Evolutionary conservation across 2,329 filamentous ascomycete species (phyloP).

Genomic region (Exophiala xenobiotica): DNA sequence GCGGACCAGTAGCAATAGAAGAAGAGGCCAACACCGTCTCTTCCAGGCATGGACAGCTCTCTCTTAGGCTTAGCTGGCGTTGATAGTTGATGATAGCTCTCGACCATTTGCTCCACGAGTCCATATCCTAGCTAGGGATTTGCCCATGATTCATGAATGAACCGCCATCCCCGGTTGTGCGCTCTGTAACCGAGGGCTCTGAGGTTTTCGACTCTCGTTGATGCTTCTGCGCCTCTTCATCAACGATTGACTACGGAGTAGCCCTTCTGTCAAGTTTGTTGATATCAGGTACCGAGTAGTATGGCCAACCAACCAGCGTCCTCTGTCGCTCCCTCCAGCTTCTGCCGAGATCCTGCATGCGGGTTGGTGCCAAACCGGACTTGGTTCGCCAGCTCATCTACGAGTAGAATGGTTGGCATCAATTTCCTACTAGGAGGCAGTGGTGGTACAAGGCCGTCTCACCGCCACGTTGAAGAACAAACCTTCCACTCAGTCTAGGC

Average conservation of each 20-base stretch:
- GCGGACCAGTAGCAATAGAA: slow-evolving; percentile 3
- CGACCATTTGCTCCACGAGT: neutral
- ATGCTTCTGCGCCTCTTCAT: neutral
- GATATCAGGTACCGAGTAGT: no score
- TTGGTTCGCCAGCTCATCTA: slow-evolving; percentile 9
- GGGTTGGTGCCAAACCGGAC: slow-evolving; percentile 10
- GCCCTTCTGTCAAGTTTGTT: no score
- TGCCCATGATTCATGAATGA: neutral
- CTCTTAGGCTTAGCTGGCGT: slow-evolving; percentile 1
- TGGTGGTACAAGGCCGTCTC: slow-evolving; percentile 8
- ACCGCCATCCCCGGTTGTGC: neutral
- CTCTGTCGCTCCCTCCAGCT: slow-evolving; percentile 6
- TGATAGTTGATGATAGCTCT: neutral
- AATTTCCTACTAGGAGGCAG: neutral
- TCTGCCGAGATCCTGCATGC: slow-evolving; percentile 14
- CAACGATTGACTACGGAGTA: neutral
- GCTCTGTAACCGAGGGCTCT: neutral
- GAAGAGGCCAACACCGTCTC: neutral
- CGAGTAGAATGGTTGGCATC: slow-evolving; percentile 16
- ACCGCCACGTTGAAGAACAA: slow-evolving; percentile 14
- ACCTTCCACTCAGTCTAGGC: slow-evolving; percentile 1
- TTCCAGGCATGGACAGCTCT: neutral
- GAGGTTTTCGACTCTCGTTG: no score
- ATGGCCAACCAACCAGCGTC: slow-evolving; percentile 10
- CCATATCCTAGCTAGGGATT: neutral